phyloP scores from a whole-genome alignment of 2,329 filamentous ascomycete genomes.

The Colletotrichum tropicicola region DNA sequence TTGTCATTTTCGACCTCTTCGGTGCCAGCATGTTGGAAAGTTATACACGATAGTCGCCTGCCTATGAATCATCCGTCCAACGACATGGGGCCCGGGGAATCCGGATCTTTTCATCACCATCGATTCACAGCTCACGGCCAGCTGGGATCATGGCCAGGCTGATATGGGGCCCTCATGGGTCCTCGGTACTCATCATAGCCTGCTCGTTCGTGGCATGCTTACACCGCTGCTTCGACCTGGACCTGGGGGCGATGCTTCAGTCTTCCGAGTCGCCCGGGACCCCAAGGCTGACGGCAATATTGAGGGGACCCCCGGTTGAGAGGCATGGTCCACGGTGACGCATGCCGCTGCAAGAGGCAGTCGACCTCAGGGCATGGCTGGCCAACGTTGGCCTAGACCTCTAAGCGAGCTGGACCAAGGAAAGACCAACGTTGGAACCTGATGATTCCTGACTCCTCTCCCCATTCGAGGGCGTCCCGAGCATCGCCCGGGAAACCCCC shows the following conservation, averaged over 20 bases:
- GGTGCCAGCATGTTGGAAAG: background rate
- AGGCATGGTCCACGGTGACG: background rate
- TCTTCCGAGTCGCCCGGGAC: background rate
- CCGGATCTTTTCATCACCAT: background rate
- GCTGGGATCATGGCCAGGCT: background rate
- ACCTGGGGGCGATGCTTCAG: background rate
- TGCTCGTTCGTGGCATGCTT: background rate
- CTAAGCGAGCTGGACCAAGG: conserved; percentile 13
- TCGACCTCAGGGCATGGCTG: background rate
- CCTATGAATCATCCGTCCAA: background rate
- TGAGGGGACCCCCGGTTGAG: background rate
- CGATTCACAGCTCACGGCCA: background rate
- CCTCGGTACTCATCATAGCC: background rate
- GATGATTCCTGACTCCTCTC: background rate
- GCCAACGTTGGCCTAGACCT: background rate
- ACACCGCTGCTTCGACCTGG: conserved; percentile 20
- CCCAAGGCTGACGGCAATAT: conserved; percentile 5
- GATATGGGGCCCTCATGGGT: background rate
- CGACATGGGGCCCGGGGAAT: conserved; percentile 2
- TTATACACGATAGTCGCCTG: background rate
- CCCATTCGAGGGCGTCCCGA: background rate
- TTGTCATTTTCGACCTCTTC: background rate
- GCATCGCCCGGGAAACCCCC: background rate
- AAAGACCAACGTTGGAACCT: background rate
- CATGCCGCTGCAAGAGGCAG: background rate